Percentiles rank a stretch among this genome's conserved stretches.
Conservation (phyloP, 306 rosid species). For the Rosa lucieae region DNA sequence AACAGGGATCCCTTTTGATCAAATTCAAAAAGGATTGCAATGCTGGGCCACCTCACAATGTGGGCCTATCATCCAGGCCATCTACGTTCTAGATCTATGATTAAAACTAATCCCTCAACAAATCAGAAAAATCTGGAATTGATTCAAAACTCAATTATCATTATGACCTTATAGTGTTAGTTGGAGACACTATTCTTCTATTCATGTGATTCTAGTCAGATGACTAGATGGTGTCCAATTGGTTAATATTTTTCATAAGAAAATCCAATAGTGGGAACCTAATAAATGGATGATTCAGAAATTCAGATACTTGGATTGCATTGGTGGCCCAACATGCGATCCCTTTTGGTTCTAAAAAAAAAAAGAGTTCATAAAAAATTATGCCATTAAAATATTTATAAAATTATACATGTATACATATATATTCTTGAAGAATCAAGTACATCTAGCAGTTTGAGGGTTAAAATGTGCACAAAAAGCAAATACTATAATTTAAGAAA, state of each 20-base stretch:
- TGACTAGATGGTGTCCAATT: neutral
- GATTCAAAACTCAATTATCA: neutral
- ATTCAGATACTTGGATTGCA: neutral
- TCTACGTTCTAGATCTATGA: neutral
- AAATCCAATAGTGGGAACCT: neutral
- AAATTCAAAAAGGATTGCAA: neutral
- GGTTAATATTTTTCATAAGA: neutral
- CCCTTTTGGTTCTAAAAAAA: neutral
- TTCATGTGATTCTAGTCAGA: neutral
- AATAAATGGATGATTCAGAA: neutral
- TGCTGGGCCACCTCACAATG: neutral
- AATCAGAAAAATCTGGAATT: neutral
- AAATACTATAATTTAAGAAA: neutral
- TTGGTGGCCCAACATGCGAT: neutral
- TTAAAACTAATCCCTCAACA: neutral
- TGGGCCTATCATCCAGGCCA: neutral
- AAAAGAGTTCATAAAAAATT: neutral
- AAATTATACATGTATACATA: neutral
- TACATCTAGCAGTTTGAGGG: neutral
- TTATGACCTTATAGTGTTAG: neutral
- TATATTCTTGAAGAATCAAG: neutral
- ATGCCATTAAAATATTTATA: neutral
- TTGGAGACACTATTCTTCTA: neutral
- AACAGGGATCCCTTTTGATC: neutral
- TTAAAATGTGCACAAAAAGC: no score